These are phyloP conservation scores for Juglanconis oblonga DNA, from an alignment of 2,329 filamentous ascomycete genomes.

Conservation along the genomic window DNA sequence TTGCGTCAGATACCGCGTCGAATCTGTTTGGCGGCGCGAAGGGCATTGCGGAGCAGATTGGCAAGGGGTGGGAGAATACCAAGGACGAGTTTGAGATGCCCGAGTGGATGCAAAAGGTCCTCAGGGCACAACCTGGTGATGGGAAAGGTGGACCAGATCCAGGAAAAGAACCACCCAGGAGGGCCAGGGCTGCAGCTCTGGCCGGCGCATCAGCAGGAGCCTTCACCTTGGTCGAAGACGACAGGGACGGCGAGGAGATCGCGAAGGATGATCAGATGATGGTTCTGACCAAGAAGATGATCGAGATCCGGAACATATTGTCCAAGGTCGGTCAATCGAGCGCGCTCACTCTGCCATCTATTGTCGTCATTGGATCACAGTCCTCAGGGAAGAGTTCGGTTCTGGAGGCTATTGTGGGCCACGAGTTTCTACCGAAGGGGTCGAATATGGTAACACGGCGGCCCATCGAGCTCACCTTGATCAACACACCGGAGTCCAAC, in stretches of 20 bases:
- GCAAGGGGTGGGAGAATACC: slow-evolving; percentile 76
- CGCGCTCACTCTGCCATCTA: slow-evolving; percentile 84
- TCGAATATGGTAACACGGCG: slow-evolving; percentile 96
- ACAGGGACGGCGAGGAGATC: slow-evolving; percentile 58
- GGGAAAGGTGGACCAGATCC: slow-evolving; percentile 42
- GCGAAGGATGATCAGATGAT: slow-evolving; percentile 98
- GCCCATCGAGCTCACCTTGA: slow-evolving; percentile 91
- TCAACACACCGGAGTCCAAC: slow-evolving; percentile 86
- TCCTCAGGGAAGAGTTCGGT: slow-evolving; percentile 98
- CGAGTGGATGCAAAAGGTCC: slow-evolving; percentile 76
- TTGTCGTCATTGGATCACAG: slow-evolving; percentile 98
- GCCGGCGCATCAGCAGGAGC: slow-evolving; percentile 66
- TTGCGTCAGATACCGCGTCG: slow-evolving; percentile 66
- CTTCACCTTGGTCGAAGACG: slow-evolving; percentile 61
- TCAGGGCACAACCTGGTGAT: slow-evolving; percentile 53
- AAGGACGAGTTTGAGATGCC: slow-evolving; percentile 66
- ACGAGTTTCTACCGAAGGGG: slow-evolving; percentile 97
- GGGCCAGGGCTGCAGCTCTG: slow-evolving; percentile 56
- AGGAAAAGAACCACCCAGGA: slow-evolving; percentile 52
- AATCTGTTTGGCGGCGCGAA: slow-evolving; percentile 69
- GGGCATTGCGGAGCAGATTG: slow-evolving; percentile 75
- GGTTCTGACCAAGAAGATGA: slow-evolving; percentile 99
- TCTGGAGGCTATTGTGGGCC: slow-evolving; percentile 91
- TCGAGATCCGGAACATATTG: slow-evolving; percentile 91
- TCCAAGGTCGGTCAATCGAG: slow-evolving; percentile 90